Base-by-base conservation (phyloP, 1,284 basidiomycete species). In the Vanrija pseudolonga region DNA sequence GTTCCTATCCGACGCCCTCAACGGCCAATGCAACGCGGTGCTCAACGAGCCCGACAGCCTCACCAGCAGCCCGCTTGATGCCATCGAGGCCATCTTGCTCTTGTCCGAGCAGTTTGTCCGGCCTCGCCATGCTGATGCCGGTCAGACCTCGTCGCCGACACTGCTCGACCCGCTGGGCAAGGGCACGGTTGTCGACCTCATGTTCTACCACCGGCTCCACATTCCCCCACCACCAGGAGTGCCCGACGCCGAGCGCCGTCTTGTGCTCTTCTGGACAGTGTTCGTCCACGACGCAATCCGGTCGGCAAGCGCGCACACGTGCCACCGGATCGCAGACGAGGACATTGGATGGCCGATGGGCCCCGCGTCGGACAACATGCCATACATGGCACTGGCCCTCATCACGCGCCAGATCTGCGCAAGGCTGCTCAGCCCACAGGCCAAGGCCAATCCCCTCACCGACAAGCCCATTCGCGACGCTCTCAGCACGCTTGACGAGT, bases 121-220 rank as follows among this genome's bases (percentile, higher is more conserved):
- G 15, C 46, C 54, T 0, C 45, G 54, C 1, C 45, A 47, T n/a
- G 14, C 26, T 11, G 26, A 26, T 11, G 26, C 7, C 7, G 26
- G 26, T 20, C n/a, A 14, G 4, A 36, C 23, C 14, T 22, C 28
- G 36, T 39, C 50, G 3, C 22, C 49, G 3, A 40, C 32, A 1
- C 15, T 22, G 12, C 28, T 56, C n/a, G 50, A 56, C 18, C 54
- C 54, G 17, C 50, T 56, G 7, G 54, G 54, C 17, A 56, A 56
- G 23, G 54, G 54, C 18, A 32, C 40, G 3, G 54, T 47, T 23
- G 45, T 56, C 28, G 54, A 56, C 40, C 22, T 56, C 5, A 26
- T 45, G 1, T 38, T 56, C 36, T 44, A 56, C 41, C 42, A 51
- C 49, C 19, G 42, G 4, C 28, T 56, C 11, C 40, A 56, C 26